Percentiles rank a stretch among this genome's conserved stretches.
These are phyloP conservation scores for Microstroma glucosiphilum DNA, from an alignment of 1,284 basidiomycete genomes.

Conservation along the genomic window DNA sequence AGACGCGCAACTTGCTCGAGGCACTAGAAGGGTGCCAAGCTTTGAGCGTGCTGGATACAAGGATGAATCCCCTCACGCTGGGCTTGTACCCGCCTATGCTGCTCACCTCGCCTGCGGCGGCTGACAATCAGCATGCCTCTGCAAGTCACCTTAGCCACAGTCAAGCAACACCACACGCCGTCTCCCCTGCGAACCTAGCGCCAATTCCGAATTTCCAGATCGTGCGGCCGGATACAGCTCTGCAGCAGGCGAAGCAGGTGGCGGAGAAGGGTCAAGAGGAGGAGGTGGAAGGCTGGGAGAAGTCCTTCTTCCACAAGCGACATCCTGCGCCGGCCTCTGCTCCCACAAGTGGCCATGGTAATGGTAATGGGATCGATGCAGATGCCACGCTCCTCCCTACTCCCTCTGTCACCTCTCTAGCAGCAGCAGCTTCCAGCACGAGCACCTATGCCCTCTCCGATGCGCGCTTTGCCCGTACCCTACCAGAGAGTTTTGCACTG, in stretches of 20 bases:
- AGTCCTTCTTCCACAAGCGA: slow-evolving; percentile 47
- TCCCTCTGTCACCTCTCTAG: neutral
- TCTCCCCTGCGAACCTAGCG: slow-evolving; percentile 16
- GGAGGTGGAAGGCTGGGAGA: slow-evolving; percentile 30
- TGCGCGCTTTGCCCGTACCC: slow-evolving; percentile 33
- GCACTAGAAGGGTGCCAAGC: slow-evolving; percentile 29
- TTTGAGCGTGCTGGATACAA: slow-evolving; percentile 39
- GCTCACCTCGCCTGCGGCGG: slow-evolving; percentile 1
- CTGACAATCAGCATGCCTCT: no score
- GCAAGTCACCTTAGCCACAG: no score
- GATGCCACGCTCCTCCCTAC: neutral
- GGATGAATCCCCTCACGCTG: slow-evolving; percentile 45
- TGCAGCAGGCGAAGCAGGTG: slow-evolving; percentile 5
- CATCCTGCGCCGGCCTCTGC: slow-evolving; percentile 13
- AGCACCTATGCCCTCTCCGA: slow-evolving; percentile 33
- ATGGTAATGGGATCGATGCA: slow-evolving; percentile 8
- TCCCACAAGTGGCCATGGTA: slow-evolving; percentile 5
- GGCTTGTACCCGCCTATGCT: slow-evolving; percentile 46
- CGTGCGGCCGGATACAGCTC: slow-evolving; percentile 31
- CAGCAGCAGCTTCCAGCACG: slow-evolving; percentile 7
- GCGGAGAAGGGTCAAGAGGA: slow-evolving; percentile 11
- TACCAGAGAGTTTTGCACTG: slow-evolving; percentile 27
- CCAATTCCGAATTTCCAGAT: slow-evolving; percentile 41
- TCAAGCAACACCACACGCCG: slow-evolving; percentile 1
- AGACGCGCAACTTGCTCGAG: slow-evolving; percentile 28